These are phyloP conservation scores for Carex myosuroides DNA, from an alignment of 176 grass and related monocot species.

Conservation along the genomic window DNA sequence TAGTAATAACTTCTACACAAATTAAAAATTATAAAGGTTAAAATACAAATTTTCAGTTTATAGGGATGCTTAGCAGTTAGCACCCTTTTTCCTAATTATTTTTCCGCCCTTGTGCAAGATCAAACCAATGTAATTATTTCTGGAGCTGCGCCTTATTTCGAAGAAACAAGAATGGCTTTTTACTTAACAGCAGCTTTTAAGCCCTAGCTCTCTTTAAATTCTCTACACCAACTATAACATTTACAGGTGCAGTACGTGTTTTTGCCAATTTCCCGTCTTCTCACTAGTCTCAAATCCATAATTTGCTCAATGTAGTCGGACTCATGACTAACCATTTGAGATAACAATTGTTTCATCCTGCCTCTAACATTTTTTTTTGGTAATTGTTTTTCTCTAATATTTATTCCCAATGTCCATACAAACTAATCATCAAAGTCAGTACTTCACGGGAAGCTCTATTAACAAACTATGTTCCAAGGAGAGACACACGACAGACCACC, in stretches of 20 bases:
- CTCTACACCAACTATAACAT: neutral
- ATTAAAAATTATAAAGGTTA: too few relatives aligned
- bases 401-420: neutral
- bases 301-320: neutral
- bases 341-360: neutral
- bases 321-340: neutral
- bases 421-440: neutral
- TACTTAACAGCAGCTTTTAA: neutral
- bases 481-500: neutral
- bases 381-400: neutral
- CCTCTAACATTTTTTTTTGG: neutral
- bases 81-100: too few relatives aligned
- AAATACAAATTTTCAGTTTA: too few relatives aligned
- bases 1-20: too few relatives aligned
- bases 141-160: neutral
- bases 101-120: too few relatives aligned
- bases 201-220: neutral
- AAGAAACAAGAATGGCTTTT: neutral
- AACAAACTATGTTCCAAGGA: neutral
- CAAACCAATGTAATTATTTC: too few relatives aligned
- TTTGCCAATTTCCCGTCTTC: neutral
- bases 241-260: neutral
- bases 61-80: too few relatives aligned
- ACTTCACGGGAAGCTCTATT: neutral
- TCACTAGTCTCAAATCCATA: neutral